Conservation (phyloP, 148 eudicot species). For the Rhododendron ferrugineum region DNA sequence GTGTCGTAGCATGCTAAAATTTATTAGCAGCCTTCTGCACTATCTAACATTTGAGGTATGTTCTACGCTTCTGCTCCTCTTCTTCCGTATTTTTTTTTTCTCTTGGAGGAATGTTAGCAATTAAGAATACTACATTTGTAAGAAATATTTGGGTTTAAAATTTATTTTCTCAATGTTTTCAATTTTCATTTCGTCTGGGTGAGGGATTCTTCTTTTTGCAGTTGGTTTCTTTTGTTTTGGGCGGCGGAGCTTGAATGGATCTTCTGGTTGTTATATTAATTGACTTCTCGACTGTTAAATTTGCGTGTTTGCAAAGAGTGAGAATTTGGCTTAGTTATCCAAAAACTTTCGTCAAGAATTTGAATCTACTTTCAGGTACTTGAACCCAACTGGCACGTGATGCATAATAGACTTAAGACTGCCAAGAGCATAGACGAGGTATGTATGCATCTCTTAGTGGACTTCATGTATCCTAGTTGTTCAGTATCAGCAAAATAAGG, state of each 20-base stretch:
- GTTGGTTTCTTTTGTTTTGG: neutral
- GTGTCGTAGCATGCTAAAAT: slow-evolving; percentile 93
- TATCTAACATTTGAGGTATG: slow-evolving; percentile 92
- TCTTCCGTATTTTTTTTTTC: neutral
- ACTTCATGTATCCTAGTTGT: slow-evolving; percentile 1
- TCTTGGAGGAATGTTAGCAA: neutral
- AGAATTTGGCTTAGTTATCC: neutral
- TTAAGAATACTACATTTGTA: neutral
- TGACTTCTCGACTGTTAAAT: neutral
- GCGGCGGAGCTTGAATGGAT: neutral
- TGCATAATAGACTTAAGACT: slow-evolving; percentile 77
- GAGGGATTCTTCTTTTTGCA: neutral
- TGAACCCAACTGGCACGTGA: slow-evolving; percentile 97
- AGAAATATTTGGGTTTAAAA: neutral
- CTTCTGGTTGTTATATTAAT: neutral
- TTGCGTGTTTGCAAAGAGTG: neutral
- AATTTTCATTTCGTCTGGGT: neutral
- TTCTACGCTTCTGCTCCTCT: neutral
- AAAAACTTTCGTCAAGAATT: neutral
- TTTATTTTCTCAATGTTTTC: neutral
- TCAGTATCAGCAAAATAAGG: neutral
- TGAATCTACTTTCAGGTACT: slow-evolving; percentile 58
- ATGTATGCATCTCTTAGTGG: neutral
- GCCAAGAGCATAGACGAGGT: slow-evolving; percentile 99
- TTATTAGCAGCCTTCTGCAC: slow-evolving; percentile 83